Percentiles rank a stretch among this genome's conserved stretches.
Conservation (phyloP, 768 basidiomycete species). For the Agaricus sinodeliciosus region DNA sequence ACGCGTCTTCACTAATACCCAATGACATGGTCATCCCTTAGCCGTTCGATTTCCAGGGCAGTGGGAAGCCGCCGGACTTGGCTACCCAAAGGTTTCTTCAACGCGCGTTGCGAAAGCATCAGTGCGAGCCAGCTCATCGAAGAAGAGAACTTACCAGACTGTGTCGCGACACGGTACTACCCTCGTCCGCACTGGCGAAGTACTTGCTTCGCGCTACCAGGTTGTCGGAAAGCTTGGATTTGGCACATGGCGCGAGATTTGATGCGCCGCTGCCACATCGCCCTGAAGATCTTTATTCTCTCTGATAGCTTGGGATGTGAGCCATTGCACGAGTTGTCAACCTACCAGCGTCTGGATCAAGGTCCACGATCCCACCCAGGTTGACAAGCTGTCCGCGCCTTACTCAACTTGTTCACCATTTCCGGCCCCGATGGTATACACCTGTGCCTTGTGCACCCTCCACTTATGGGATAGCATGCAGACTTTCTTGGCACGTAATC, state of each 20-base stretch:
- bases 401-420: neutral
- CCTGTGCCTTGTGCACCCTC: neutral
- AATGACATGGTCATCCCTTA: no score
- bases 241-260: conserved; percentile 21
- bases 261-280: conserved; percentile 14
- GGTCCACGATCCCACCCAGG: neutral
- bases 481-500: neutral
- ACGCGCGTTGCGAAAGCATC: neutral
- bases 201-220: conserved; percentile 22
- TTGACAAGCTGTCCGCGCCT: neutral
- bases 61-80: no score
- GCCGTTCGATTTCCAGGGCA: no score
- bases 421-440: neutral
- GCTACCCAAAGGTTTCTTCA: neutral
- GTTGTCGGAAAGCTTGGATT: conserved; percentile 27
- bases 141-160: conserved; percentile 21
- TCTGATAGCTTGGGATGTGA: no score
- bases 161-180: conserved; percentile 18
- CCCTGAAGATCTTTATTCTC: conserved; percentile 12
- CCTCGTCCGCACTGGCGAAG: conserved; percentile 26
- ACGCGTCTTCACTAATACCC: no score
- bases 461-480: neutral
- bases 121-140: conserved; percentile 11
- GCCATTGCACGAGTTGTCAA: no score
- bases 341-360: no score